These are phyloP conservation scores for Pisolithus tinctorius DNA, from an alignment of 768 basidiomycete genomes.

Conservation along the genomic window DNA sequence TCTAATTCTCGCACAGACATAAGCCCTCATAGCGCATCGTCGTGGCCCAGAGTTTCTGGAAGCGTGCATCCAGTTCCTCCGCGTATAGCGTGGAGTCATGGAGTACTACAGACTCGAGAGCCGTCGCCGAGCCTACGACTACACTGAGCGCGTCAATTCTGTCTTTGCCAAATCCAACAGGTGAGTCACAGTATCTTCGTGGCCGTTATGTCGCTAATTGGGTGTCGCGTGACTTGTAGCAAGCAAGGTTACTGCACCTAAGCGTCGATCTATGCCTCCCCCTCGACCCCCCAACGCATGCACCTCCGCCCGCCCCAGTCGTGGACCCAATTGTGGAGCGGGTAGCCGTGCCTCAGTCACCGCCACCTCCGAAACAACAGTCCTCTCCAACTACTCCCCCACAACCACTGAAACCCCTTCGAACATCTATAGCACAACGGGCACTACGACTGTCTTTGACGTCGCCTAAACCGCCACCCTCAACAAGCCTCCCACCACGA, in stretches of 20 bases:
- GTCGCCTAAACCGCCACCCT: slow-evolving; percentile 61
- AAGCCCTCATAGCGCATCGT: slow-evolving; percentile 39
- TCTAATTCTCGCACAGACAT: slow-evolving; percentile 27
- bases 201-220: slow-evolving; percentile 17
- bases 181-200: slow-evolving; percentile 2
- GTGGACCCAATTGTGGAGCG: slow-evolving; percentile 33
- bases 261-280: slow-evolving; percentile 63
- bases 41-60: slow-evolving; percentile 46
- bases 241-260: slow-evolving; percentile 22
- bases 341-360: neutral
- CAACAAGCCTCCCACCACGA: slow-evolving; percentile 53
- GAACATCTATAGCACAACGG: slow-evolving; percentile 53
- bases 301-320: slow-evolving; percentile 61
- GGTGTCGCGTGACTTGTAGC: slow-evolving; percentile 8
- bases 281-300: slow-evolving; percentile 68
- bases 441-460: slow-evolving; percentile 51
- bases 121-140: slow-evolving; percentile 6
- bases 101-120: slow-evolving; percentile 36
- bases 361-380: neutral
- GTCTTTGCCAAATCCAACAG: slow-evolving; percentile 10
- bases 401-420: slow-evolving; percentile 34
- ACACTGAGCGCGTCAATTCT: neutral
- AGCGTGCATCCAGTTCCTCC: slow-evolving; percentile 47
- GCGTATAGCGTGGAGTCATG: slow-evolving; percentile 37
- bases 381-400: slow-evolving; percentile 3